Evolutionary conservation across 2,329 filamentous ascomycete species (phyloP).

Genomic region (Verticillium longisporum): DNA sequence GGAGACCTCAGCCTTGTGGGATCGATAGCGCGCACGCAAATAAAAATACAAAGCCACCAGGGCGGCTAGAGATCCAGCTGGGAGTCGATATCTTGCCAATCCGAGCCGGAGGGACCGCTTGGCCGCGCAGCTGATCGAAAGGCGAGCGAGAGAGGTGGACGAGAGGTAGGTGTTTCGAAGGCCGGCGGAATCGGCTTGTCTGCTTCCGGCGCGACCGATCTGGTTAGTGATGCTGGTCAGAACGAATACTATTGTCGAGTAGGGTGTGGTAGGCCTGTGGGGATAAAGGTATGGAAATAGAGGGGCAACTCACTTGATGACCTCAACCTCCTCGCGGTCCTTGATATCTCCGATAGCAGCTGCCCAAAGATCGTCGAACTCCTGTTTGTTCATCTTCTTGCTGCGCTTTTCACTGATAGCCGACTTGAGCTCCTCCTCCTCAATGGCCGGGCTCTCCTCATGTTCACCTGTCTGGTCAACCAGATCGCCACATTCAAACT

Average conservation of each 20-base stretch:
- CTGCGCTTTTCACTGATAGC: constrained; percentile 68
- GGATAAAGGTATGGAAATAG: constrained; percentile 10
- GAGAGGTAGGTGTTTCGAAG: constrained; percentile 60
- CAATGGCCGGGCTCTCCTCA: constrained; percentile 50
- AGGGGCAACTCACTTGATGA: constrained; percentile 45
- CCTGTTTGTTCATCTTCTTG: constrained; percentile 76
- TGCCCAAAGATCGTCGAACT: constrained; percentile 85
- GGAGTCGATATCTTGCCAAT: constrained; percentile 80
- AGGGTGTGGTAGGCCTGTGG: constrained; percentile 11
- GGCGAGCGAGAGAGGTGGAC: constrained; percentile 83
- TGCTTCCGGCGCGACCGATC: constrained; percentile 66
- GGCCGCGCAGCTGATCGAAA: constrained; percentile 80
- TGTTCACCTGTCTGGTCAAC: constrained; percentile 53
- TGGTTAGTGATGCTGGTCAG: constrained; percentile 75
- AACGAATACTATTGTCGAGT: constrained; percentile 20
- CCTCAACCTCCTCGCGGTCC: constrained; percentile 52
- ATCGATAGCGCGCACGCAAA: constrained; percentile 54
- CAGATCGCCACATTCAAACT: constrained; percentile 82
- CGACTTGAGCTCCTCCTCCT: constrained; percentile 70
- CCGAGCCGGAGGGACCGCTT: constrained; percentile 70
- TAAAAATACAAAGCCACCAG: constrained; percentile 50
- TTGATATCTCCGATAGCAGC: constrained; percentile 68
- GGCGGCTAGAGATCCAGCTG: constrained; percentile 62
- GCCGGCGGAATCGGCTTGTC: constrained; percentile 59
- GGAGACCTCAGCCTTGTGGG: constrained; percentile 57